These are phyloP conservation scores for Aspergillus nanangensis DNA, from an alignment of 495 filamentous ascomycete species.

Conservation along the genomic window DNA sequence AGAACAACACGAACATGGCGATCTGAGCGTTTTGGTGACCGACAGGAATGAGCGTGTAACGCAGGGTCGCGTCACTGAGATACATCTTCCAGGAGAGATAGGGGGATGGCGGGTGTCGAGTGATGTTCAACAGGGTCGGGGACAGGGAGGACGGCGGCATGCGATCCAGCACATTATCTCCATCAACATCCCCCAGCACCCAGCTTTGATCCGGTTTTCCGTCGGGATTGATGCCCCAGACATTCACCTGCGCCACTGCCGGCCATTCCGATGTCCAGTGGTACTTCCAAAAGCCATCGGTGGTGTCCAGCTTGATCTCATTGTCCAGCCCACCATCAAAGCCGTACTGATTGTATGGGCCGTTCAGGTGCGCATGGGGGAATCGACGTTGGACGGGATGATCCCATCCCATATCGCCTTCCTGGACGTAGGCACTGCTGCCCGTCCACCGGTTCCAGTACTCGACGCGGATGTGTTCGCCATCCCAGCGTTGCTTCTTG, in stretches of 20 bases:
- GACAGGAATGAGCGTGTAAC: conserved; percentile 48
- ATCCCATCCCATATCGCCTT: conserved; percentile 50
- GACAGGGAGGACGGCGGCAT: conserved; percentile 56
- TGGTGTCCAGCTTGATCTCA: conserved; percentile 41
- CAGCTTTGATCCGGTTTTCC: conserved; percentile 56
- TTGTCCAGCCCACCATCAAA: conserved; percentile 60
- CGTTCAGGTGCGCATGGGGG: conserved; percentile 62
- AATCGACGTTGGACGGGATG: conserved; percentile 40
- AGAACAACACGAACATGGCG: conserved; percentile 51
- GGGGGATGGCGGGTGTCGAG: conserved; percentile 45
- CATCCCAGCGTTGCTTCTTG: conserved; percentile 55
- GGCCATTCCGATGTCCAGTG: conserved; percentile 66
- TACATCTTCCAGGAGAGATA: conserved; percentile 53
- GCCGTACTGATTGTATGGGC: conserved; percentile 62
- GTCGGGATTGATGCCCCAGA: conserved; percentile 65
- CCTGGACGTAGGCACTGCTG: conserved; percentile 59
- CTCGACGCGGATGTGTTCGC: conserved; percentile 62
- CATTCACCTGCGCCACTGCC: conserved; percentile 55
- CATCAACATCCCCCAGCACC: conserved; percentile 57
- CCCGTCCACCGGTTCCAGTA: conserved; percentile 62
- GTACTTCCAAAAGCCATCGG: conserved; percentile 52
- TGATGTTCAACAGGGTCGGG: conserved; percentile 56
- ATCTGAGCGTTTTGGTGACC: conserved; percentile 54
- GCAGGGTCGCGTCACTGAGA: conserved; percentile 50
- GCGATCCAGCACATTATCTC: conserved; percentile 57